Evolutionary conservation across 768 basidiomycete genomes (phyloP), one percentile per base, ranked within the genome.

Genomic region (Boletus huronensis): DNA sequence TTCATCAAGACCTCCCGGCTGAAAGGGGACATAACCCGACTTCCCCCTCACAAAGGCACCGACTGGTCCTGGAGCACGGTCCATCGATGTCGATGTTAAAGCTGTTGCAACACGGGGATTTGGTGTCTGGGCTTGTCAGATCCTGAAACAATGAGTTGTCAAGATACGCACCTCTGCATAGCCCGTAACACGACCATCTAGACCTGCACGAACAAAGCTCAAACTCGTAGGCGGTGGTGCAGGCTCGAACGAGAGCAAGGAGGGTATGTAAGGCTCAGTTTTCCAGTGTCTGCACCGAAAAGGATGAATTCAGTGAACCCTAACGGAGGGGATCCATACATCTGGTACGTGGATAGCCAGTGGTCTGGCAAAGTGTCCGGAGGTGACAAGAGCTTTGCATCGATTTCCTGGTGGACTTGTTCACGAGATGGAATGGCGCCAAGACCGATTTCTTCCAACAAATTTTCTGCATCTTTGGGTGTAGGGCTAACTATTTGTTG

Each of bases 41-140:
- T 96, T 97, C 42, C 97, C 97, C 53, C 95, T 79, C 19, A 98
- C 94, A 70, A 98, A 98, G 52, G 82, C 86, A 50, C 82, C 79
- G 53, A 78, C 79, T 0, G 87, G 81, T 14, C 85, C 92, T 8
- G 94, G 95, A 3, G 90, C 88, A 47, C 96, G 83, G 57, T 87
- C 82, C 54, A 95, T 71, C 28, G 91, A 90, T 2, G 90, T 93
- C 11, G 94, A 97, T 2, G 87, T 91, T 5, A 90, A 75, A 17
- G 90, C 90, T 16, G 84, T 86, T 17, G 80, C 68, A n/a, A 79
- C 65, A 43, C 78, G 81, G 32, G 77, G 72, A 61, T 81, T 81
- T 25, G 79, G 72, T 5, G 75, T 77, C 89, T 92, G 55, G 34
- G 55, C 48, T 34, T 32, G 50, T 68, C 26, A 61, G 42, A 23